These are phyloP conservation scores for Ambrosiella cleistominuta DNA, from an alignment of 2,329 filamentous ascomycete genomes.

Conservation along the genomic window DNA sequence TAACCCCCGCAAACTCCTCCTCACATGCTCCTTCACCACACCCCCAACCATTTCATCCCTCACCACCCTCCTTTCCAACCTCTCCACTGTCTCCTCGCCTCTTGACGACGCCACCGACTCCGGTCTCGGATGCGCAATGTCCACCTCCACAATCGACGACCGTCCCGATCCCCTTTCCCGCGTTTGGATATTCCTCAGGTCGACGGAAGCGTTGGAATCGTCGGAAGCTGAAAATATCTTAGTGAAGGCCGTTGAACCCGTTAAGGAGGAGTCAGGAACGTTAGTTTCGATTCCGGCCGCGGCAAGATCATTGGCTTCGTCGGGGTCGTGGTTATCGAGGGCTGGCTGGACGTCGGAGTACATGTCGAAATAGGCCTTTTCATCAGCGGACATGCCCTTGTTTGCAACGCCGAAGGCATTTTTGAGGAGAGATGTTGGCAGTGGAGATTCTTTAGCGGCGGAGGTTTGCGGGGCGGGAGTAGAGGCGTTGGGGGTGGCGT, in stretches of 20 bases:
- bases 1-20: slow-evolving; percentile 58
- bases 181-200: not conserved
- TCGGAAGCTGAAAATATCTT: not conserved
- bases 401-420: not conserved
- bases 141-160: slow-evolving; percentile 15
- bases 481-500: slow-evolving; percentile 50
- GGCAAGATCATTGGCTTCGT: slow-evolving; percentile 28
- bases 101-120: slow-evolving; percentile 40
- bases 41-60: slow-evolving; percentile 48
- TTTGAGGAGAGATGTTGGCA: slow-evolving; percentile 11
- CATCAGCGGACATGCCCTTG: slow-evolving; percentile 24
- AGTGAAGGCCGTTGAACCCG: not conserved
- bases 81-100: slow-evolving; percentile 41
- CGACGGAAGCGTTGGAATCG: too few relatives aligned
- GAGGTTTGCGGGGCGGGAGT: slow-evolving; percentile 29
- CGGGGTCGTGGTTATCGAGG: slow-evolving; percentile 66
- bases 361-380: slow-evolving; percentile 58
- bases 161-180: not conserved
- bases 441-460: slow-evolving; percentile 15
- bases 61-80: slow-evolving; percentile 37
- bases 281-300: slow-evolving; percentile 23
- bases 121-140: slow-evolving; percentile 38
- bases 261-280: slow-evolving; percentile 16
- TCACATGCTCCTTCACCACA: slow-evolving; percentile 63
- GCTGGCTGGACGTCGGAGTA: slow-evolving; percentile 66